Conservation (phyloP, 106 monocot genomes). For the Posidonia australis region DNA sequence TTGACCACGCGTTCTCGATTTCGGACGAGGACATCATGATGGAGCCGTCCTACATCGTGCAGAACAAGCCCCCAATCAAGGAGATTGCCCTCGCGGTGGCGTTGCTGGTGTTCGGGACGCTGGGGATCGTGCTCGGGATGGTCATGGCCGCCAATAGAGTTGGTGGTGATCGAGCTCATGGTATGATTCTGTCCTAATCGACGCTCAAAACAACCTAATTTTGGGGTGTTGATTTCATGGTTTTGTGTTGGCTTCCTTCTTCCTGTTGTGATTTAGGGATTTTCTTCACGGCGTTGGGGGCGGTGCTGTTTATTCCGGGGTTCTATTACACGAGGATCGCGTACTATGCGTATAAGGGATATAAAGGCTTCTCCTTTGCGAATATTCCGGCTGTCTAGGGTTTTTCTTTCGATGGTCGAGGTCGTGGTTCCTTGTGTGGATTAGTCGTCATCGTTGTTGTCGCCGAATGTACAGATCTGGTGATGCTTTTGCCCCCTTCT, state of each 20-base stretch:
- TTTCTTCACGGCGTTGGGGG: conserved; percentile 52
- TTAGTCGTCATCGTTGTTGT: no score
- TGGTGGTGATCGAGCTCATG: conserved; percentile 78
- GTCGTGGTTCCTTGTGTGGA: no score
- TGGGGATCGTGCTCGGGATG: conserved; percentile 45
- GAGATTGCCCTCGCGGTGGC: conserved; percentile 78
- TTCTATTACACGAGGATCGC: conserved; percentile 73
- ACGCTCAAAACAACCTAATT: no score
- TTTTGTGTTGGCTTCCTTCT: not conserved
- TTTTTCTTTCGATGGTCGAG: no score
- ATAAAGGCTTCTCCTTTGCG: conserved; percentile 64
- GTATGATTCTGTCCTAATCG: conserved; percentile 14
- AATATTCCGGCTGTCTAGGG: conserved; percentile 54
- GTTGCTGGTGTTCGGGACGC: conserved; percentile 67
- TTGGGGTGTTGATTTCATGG: not conserved
- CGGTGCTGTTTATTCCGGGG: conserved; percentile 59
- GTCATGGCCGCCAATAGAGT: conserved; percentile 65
- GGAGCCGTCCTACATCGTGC: conserved; percentile 34
- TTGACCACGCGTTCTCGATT: conserved; percentile 96
- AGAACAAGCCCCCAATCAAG: conserved; percentile 64
- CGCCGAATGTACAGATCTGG: conserved; percentile 5
- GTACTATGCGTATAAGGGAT: conserved; percentile 69
- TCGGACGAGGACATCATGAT: conserved; percentile 86
- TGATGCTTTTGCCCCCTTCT: not conserved
- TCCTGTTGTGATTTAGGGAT: conserved; percentile 23